A percentile compares a stretch with the other conserved stretches of the same genome.
phyloP scores from a whole-genome alignment of 495 filamentous ascomycete species.

The Platismatia glauca region DNA sequence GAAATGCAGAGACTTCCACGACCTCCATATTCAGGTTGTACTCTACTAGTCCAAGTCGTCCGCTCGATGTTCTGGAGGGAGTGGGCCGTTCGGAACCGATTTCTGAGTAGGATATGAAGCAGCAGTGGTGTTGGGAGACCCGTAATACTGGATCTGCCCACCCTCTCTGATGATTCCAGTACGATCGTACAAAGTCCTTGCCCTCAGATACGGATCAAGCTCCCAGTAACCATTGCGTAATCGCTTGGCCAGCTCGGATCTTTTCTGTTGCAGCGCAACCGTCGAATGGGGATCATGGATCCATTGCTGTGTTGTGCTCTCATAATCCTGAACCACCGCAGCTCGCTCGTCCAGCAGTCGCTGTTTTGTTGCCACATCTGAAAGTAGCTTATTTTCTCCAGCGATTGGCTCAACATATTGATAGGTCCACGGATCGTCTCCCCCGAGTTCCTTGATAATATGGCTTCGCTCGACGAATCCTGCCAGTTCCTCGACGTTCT shows the following conservation, averaged over 20 bases:
- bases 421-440: slow-evolving; percentile 74
- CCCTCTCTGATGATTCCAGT: slow-evolving; percentile 55
- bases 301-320: slow-evolving; percentile 58
- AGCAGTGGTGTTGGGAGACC: slow-evolving; percentile 27
- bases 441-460: slow-evolving; percentile 73
- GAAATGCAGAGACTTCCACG: not conserved
- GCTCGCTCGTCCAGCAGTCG: slow-evolving; percentile 48
- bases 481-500: slow-evolving; percentile 67
- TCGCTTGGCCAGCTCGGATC: slow-evolving; percentile 47
- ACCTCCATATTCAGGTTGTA: not conserved
- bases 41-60: slow-evolving; percentile 47
- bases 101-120: slow-evolving; percentile 20
- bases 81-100: slow-evolving; percentile 22
- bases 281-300: slow-evolving; percentile 28
- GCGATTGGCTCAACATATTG: slow-evolving; percentile 64
- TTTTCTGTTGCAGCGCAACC: slow-evolving; percentile 33
- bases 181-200: slow-evolving; percentile 66
- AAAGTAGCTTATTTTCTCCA: slow-evolving; percentile 64
- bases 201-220: slow-evolving; percentile 66
- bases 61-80: slow-evolving; percentile 34
- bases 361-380: slow-evolving; percentile 57
- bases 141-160: slow-evolving; percentile 64
- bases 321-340: slow-evolving; percentile 52
- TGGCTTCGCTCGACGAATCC: slow-evolving; percentile 60
- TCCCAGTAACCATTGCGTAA: slow-evolving; percentile 75